Percentiles rank a stretch among this genome's conserved stretches.
Conservation (phyloP, 352 stramenopile genomes). For the Plasmopara muralis region DNA sequence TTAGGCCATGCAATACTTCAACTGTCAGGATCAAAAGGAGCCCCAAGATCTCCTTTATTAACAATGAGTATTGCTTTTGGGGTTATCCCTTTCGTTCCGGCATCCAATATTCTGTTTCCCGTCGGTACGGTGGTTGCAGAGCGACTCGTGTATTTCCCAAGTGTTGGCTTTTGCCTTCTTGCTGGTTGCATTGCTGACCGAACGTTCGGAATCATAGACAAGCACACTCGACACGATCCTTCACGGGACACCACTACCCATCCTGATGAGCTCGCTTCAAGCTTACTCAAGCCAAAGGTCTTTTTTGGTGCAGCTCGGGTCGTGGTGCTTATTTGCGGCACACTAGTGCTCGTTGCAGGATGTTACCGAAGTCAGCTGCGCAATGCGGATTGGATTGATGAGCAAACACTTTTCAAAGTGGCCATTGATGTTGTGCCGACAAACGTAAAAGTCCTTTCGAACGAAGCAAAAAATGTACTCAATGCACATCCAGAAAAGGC, state of each 20-base stretch:
- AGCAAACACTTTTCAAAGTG: constrained; percentile 49
- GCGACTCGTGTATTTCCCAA: constrained; percentile 87
- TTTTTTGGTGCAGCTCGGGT: constrained; percentile 7
- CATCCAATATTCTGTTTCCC: constrained; percentile 87
- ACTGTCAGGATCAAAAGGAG: constrained; percentile 4
- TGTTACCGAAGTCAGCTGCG: constrained; percentile 38
- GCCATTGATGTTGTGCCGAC: constrained; percentile 47
- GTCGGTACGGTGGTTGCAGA: constrained; percentile 89
- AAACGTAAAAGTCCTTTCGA: constrained; percentile 76
- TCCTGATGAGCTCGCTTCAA: neutral
- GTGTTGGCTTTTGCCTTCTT: constrained; percentile 75
- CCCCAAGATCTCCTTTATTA: constrained; percentile 27
- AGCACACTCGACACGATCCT: constrained; percentile 8
- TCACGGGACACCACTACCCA: neutral
- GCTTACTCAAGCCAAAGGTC: neutral
- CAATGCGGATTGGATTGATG: constrained; percentile 62
- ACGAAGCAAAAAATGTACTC: constrained; percentile 60
- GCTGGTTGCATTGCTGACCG: constrained; percentile 33
- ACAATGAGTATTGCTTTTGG: constrained; percentile 64
- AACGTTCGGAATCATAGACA: constrained; percentile 20
- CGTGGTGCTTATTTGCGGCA: constrained; percentile 11
- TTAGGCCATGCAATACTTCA: constrained; percentile 14
- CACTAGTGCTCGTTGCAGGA: constrained; percentile 25
- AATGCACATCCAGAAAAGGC: constrained; percentile 32
- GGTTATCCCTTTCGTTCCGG: constrained; percentile 84